Evolutionary conservation across 495 filamentous ascomycete genomes (phyloP), one percentile per base, ranked within the genome.

Genomic region (Collariella sp.): DNA sequence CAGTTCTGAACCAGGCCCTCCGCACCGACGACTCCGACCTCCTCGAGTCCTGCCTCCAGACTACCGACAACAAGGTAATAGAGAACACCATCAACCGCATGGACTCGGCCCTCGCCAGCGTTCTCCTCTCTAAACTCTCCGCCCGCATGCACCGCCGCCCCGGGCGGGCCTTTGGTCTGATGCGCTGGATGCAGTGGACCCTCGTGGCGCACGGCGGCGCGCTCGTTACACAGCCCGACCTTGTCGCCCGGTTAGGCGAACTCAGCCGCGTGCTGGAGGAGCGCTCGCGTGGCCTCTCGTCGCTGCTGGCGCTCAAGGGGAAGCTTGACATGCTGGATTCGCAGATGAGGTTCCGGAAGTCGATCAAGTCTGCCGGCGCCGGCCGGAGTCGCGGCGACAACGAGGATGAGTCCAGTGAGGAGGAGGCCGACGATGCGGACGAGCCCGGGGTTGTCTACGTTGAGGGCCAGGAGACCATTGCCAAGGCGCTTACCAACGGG

Each of bases 171-270:
- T 88, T 89, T 26, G 86, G 81, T 57, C 80, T 98, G n/a, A 91
- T 96, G 75, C 80, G 86, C 15, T 98, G 93, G 93, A 85, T 96
- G 41, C 89, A 96, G 70, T 95, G 89, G 88, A 91, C 88, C 1
- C 77, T 96, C n/a, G 81, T 96, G 18, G 85, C 89, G 7, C 93
- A 98, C 68, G 93, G 93, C 57, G 93, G 93, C 56, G 90, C 90
- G 48, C 73, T 98, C 34, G 88, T 89, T 22, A 83, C 83, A 11
- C 86, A 94, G 61, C 83, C 86, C 0, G 83, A 89, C 36, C 69
- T 93, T 15, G 79, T 93, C 60, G 82, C 83, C 61, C 81, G 85
- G 59, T 77, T 98, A 42, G 72, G 78, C 18, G 84, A 85, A 23
- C 78, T 98, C 7, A 83, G 87, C 67, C 81, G 83, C 53, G 90